phyloP scores from a whole-genome alignment of 257 asterid species.

The Solanum sitiens region DNA sequence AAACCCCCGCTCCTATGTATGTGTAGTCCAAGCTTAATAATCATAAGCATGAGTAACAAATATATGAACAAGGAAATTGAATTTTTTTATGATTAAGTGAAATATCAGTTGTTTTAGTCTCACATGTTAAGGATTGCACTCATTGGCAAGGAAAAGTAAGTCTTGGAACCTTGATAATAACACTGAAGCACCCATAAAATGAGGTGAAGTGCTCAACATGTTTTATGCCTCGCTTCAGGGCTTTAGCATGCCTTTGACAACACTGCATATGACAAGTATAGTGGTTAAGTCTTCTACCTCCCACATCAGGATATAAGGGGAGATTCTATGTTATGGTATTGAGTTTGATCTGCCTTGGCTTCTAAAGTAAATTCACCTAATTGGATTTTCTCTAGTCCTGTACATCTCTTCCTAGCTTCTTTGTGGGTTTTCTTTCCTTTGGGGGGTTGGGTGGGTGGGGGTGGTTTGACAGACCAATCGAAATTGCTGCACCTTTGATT shows the following conservation, averaged over 20 bases:
- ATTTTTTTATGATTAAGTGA: not conserved
- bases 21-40: not conserved
- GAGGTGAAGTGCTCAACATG: not conserved
- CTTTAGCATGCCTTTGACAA: not conserved
- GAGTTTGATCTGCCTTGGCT: not conserved
- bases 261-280: not conserved
- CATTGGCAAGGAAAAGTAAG: not conserved
- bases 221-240: not conserved
- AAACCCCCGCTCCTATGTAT: not conserved
- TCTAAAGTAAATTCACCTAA: not conserved
- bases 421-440: not conserved
- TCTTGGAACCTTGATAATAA: not conserved
- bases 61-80: not conserved
- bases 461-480: not conserved
- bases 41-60: not conserved
- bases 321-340: not conserved
- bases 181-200: not conserved
- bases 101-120: not conserved
- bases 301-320: not conserved
- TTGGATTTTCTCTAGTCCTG: not conserved
- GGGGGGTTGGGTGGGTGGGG: no score
- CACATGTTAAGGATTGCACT: not conserved
- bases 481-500: not conserved
- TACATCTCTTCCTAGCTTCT: not conserved
- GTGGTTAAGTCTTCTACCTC: not conserved